A percentile compares a stretch with the other conserved stretches of the same genome.
These are phyloP conservation scores for Theobroma grandiflorum DNA, from an alignment of 441 rosid genomes.

Conservation along the genomic window DNA sequence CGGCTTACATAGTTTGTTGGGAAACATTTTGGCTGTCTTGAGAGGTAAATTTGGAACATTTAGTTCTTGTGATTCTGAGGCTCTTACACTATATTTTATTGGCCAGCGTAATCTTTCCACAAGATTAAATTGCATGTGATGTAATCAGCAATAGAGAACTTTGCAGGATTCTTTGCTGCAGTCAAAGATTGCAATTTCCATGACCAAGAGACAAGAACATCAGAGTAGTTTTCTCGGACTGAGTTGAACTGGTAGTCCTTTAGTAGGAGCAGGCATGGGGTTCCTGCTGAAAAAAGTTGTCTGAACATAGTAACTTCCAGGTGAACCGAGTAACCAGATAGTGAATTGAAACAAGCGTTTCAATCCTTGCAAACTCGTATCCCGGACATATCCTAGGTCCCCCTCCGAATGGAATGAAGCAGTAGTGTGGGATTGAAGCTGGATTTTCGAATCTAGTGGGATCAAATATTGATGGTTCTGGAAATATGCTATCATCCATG, in stretches of 20 bases:
- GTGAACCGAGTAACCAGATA: constrained; percentile 46
- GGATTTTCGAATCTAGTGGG: constrained; percentile 58
- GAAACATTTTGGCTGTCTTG: background rate
- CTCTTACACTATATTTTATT: background rate
- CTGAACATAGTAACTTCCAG: constrained; percentile 41
- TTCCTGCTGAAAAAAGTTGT: constrained; percentile 42
- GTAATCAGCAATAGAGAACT: background rate
- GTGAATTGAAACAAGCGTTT: constrained; percentile 49
- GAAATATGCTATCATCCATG: constrained; percentile 53
- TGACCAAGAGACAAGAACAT: background rate
- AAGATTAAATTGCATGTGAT: background rate
- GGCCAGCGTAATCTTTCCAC: background rate
- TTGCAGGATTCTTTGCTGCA: background rate
- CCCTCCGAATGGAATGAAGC: constrained; percentile 56
- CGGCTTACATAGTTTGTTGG: background rate
- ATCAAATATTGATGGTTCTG: constrained; percentile 50
- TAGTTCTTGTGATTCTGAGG: background rate
- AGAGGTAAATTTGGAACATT: background rate
- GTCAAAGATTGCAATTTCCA: background rate
- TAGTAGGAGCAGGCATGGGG: constrained; percentile 54
- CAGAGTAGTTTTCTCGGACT: constrained; percentile 24
- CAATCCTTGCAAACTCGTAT: constrained; percentile 56
- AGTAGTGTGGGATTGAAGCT: constrained; percentile 54
- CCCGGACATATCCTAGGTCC: constrained; percentile 66
- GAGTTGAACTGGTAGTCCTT: constrained; percentile 46